Base-by-base conservation (phyloP, 2,329 filamentous ascomycete species). In the Monilinia fructigena region DNA sequence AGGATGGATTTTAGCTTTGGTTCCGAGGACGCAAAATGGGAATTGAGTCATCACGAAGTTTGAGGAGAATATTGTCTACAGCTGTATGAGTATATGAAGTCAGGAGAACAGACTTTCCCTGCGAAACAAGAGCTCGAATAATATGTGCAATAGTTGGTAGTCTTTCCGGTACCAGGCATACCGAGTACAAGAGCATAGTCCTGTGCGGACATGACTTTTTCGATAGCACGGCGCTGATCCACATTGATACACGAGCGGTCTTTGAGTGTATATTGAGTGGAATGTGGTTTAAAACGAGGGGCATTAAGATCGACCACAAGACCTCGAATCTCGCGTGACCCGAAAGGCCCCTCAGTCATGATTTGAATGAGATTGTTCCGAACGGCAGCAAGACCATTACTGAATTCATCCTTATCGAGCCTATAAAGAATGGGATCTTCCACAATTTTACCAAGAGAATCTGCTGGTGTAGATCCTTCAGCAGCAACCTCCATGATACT, bases 101-200 rank as follows among this genome's bases (percentile, higher is more conserved):
- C 52, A 99, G 81, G 8, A 99, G 81, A 18, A 99, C 93, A 66
- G 91, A 96, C 79, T 98, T 98, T 14, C 92, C 90, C 76, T 96
- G 91, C 0, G 89, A 87, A 6, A 95, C 89, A 40, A 99, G 82
- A 0, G 94, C 92, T 55, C 92, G 89, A 73, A 99, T 98, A 72
- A 99, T 97, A 76, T 98, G 93, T 6, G 94, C 93, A 74, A 99
- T 98, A 0, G 95, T 99, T 99, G 0, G 95, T 99, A 3, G 95
- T 99, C 78, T 99, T 99, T 67, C 95, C 95, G 0, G 95, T 99
- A 10, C 95, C 95, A 1, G 95, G 95, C 95, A 99, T 99, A 38
- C 95, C 95, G 26, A 99, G 85, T 16, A 99, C 93, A n/a, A 99
- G 83, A 10, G 95, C 94, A 77, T 98, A 99, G 79, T 99, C 93